Base-by-base conservation (phyloP, 73 alveolate genomes). In the Paramecium primaurelia region DNA sequence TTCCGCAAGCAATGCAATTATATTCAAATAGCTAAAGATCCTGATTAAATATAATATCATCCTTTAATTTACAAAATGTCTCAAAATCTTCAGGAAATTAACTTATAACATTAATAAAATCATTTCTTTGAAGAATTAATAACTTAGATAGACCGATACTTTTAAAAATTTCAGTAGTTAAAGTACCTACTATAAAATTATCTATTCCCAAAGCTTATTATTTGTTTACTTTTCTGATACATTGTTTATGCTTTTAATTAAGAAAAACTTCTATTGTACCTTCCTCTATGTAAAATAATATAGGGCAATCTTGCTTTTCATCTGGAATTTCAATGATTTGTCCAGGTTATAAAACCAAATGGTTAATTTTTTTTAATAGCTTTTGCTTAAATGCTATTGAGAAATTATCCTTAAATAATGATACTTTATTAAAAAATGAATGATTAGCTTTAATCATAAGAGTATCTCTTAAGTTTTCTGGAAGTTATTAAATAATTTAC, bases 31-130 rank as follows among this genome's bases (percentile, higher is more conserved):
- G 91, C 9, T 34, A 47, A 38, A 8, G 16, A 80, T 80, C 91
- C 26, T 34, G 58, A 80, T 80, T 80, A 47, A 26, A 49, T 45
- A 45, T 0, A 4, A 80, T n/a, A 80, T 80, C 77, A 20, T 86
- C 92, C 60, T 58, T 86, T 25, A 86, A 18, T 36, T 32, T 36
- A 30, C 92, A 86, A 58, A 28, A 86, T 9, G 68, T 54, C 32
- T 86, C 92, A 86, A 37, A 86, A 86, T 86, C 92, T 25, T 47
- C 47, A n/a, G 59, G 71, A 86, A 54, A 86, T 25, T 59, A 69
- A 8, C 25, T 37, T 37, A 86, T 0, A 30, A 51, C 68, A 51
- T 18, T 59, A 3, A 86, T 3, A 22, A 86, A 86, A 28, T 86
- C 92, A 26, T 58, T 30, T 58, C 92, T 28, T 11, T 38, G 8